A percentile compares a stretch with the other conserved stretches of the same genome.
Evolutionary conservation across 2,329 filamentous ascomycete genomes (phyloP).

Genomic region (Alternaria solani): DNA sequence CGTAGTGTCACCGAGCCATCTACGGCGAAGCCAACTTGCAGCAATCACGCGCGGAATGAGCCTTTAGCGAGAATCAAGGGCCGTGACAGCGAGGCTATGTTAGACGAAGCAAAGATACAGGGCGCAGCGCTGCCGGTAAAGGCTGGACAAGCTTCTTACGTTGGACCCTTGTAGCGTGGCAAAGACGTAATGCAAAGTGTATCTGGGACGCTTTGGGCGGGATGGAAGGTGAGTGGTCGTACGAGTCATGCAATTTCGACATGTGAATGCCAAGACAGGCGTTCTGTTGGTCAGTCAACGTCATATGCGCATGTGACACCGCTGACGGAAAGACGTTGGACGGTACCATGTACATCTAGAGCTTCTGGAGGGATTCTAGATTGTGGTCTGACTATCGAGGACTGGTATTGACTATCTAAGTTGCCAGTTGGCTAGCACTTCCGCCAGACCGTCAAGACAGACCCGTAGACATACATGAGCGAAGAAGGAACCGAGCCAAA

Average conservation of each 20-base stretch:
- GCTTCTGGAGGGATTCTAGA: constrained; percentile 1
- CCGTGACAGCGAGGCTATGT: background rate
- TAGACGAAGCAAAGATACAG: constrained; percentile 2
- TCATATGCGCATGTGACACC: constrained; percentile 10
- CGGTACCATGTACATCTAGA: background rate
- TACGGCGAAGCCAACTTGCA: constrained; percentile 6
- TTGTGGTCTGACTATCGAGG: constrained; percentile 1
- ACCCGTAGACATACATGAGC: constrained; percentile 4
- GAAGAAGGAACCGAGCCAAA: constrained; percentile 14
- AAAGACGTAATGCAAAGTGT: constrained; percentile 10
- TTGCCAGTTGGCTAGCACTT: constrained; percentile 9
- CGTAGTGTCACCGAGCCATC: constrained; percentile 33
- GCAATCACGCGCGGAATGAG: constrained; percentile 3
- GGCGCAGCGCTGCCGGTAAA: background rate
- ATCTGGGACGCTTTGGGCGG: constrained; percentile 27
- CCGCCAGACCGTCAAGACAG: constrained; percentile 12
- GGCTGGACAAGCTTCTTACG: constrained; percentile 3
- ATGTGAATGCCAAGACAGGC: constrained; percentile 39
- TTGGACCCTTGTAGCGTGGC: constrained; percentile 8
- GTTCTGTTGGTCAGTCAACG: constrained; percentile 11
- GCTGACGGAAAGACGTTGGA: background rate
- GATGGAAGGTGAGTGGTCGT: constrained; percentile 23
- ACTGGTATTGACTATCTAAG: constrained; percentile 21
- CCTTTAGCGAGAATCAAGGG: constrained; percentile 3
- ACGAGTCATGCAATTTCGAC: constrained; percentile 27